Evolutionary conservation across 2,329 filamentous ascomycete genomes (phyloP), one percentile per base, ranked within the genome.

Genomic region (Sporothrix brasiliensis): DNA sequence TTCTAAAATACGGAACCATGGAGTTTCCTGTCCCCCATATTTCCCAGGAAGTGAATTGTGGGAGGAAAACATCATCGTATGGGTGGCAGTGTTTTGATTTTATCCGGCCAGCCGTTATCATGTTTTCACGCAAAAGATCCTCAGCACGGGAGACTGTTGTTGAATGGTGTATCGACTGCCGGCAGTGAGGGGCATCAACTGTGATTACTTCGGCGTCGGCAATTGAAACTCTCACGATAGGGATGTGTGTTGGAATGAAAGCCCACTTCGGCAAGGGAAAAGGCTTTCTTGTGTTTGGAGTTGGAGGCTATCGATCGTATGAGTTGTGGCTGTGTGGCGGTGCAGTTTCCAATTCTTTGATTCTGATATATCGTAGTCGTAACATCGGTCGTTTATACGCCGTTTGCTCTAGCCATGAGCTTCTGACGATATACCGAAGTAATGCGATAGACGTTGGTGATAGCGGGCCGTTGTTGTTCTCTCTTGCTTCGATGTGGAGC

Each of bases 321-420:
- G 16, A 10, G 34, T 44, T 61, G 58, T 63, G 41, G 58, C 39
- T 24, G 39, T 63, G 21, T 27, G 58, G 58, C 21, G 39, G 58
- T 63, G 58, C 21, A 19, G 4, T n/a, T 7, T 58, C 13, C 7
- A 3, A 0, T 19, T 9, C 27, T 30, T 58, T 34, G 13, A 2
- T 1, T 49, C 4, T 49, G 47, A 2, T 16, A 34, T 34, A 9
- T 34, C 6, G 34, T 34, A 9, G 34, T 34, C 34, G 34, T 34
- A 34, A 34, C 4, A 5, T 49, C 44, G 44, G 44, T 19, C 19
- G 41, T 3, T 49, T 49, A 19, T 49, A 16, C 6, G 44, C 16
- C 4, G 44, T 10, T 14, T 49, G 5, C 34, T 34, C 34, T 2
- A 34, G 34, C 34, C 34, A 6, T 34, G 34, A 34, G 7, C 34